Evolutionary conservation across 2,329 filamentous ascomycete genomes (phyloP), one percentile per base, ranked within the genome.

Genomic region (Neofusicoccum sp.): DNA sequence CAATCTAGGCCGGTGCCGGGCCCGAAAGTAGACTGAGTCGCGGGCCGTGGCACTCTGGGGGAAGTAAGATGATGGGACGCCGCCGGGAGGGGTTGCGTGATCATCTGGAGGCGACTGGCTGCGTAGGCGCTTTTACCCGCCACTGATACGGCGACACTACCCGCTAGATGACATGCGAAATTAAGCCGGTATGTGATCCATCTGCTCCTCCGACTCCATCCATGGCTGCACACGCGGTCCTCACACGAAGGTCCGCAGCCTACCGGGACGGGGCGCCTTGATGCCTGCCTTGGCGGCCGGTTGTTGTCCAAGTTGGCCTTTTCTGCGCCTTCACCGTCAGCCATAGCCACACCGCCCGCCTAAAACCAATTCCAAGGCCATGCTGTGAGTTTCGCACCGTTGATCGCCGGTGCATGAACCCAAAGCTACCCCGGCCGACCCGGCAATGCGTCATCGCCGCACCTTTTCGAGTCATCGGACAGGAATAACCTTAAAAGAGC

Each of bases 181-280:
- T 56, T 56, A 56, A 56, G 26, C 51, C 51, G 51, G 51, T 56
- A 43, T 56, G 51, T 41, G 51, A 56, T 56, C 26, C 51, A 43
- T 43, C 33, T 31, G 51, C n/a, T 43, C 36, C 28, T 6, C 48
- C 12, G 28, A 8, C 20, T n/a, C 48, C 14, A 38, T 48, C 28
- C 45, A 30, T 30, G 14, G 12, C 3, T 33, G 48, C 48, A 26
- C 28, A 53, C 48, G 48, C 48, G 48, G 48, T 53, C 20, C 34
- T n/a, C n/a, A n/a, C n/a, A n/a, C n/a, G n/a, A n/a, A n/a, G n/a
- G n/a, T n/a, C n/a, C n/a, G n/a, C n/a, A n/a, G n/a, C n/a, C n/a
- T n/a, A n/a, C n/a, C n/a, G n/a, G n/a, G n/a, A n/a, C n/a, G n/a
- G n/a, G n/a, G n/a, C n/a, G 24, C 51, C 51, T 33, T 4, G 28